Evolutionary conservation across 2,329 filamentous ascomycete genomes (phyloP).

Genomic region (Diaporthe amygdali): DNA sequence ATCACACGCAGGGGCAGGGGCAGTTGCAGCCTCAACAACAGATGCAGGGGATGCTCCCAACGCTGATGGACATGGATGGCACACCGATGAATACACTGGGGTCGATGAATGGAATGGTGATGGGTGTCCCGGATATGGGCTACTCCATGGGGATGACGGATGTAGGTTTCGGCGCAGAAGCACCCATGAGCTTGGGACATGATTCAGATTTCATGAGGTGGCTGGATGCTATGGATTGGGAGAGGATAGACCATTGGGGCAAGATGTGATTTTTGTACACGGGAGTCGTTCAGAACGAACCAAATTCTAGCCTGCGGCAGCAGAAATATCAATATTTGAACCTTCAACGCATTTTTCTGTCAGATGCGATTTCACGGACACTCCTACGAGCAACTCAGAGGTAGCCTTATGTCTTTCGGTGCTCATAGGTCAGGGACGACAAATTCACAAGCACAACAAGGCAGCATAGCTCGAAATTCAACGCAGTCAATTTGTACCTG

Average conservation of each 20-base stretch:
- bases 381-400: too few relatives aligned
- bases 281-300: background rate
- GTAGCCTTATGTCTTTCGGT: background rate
- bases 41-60: conserved; percentile 23
- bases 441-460: background rate
- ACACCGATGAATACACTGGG: background rate
- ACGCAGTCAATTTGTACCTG: background rate
- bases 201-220: conserved; percentile 41
- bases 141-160: conserved; percentile 30
- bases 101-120: conserved; percentile 26
- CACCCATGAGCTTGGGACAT: conserved; percentile 34
- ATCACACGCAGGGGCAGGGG: background rate
- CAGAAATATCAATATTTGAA: too few relatives aligned
- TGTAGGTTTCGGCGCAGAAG: conserved; percentile 34
- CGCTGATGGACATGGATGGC: conserved; percentile 26
- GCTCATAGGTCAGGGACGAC: too few relatives aligned
- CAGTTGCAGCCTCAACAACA: conserved; percentile 4
- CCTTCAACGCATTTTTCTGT: too few relatives aligned
- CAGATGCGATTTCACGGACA: too few relatives aligned
- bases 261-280: background rate
- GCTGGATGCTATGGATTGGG: conserved; percentile 41
- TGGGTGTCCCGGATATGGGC: conserved; percentile 30
- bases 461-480: background rate
- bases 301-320: too few relatives aligned
- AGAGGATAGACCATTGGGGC: conserved; percentile 28